Conservation (phyloP, 208 protist species). For the Wallacemonas sp. region DNA sequence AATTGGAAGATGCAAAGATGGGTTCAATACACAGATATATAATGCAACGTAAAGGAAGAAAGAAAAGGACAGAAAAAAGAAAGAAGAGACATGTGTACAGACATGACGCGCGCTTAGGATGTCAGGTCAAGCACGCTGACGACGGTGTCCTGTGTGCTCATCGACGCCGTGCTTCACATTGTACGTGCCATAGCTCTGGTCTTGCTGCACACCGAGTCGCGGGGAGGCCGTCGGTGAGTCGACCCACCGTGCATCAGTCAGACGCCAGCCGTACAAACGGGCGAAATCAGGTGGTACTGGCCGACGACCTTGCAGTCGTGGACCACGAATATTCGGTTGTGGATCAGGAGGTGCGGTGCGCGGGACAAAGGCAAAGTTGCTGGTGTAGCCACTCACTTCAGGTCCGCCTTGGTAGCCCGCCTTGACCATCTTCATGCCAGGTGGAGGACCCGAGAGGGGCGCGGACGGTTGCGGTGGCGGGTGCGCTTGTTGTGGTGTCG, state of each 20-base stretch:
- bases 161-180: neutral
- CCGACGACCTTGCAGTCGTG: neutral
- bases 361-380: neutral
- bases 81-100: conserved; percentile 4
- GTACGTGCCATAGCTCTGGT: neutral
- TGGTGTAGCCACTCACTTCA: neutral
- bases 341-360: conserved; percentile 4
- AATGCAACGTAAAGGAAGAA: no score
- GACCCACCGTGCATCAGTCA: neutral
- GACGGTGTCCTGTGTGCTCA: neutral
- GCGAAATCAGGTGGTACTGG: neutral
- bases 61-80: conserved; percentile 11
- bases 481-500: no score
- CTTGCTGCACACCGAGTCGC: neutral
- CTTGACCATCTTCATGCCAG: neutral
- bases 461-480: neutral
- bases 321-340: conserved; percentile 15
- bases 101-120: no score
- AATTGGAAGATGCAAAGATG: no score
- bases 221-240: neutral
- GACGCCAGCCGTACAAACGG: conserved; percentile 5
- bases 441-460: neutral
- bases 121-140: no score
- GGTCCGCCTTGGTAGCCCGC: neutral
- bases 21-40: no score